A percentile compares a stretch with the other conserved stretches of the same genome.
Conservation (phyloP, 306 rosid genomes). For the Pterocarpus santalinus region DNA sequence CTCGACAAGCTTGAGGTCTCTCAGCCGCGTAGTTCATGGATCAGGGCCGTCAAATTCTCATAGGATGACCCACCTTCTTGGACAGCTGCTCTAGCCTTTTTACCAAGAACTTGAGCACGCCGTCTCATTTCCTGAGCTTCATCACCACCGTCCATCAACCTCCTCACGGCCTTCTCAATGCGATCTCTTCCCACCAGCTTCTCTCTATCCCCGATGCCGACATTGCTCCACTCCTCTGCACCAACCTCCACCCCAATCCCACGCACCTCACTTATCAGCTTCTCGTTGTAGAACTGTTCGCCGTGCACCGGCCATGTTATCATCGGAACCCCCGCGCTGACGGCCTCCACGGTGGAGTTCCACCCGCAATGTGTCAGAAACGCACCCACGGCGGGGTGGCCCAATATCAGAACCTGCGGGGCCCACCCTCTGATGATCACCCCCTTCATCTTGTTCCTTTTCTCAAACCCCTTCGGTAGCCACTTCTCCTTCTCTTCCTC, state of each 20-base stretch:
- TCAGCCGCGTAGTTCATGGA: constrained; percentile 37
- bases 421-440: constrained; percentile 52
- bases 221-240: constrained; percentile 13
- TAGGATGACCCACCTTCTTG: constrained; percentile 44
- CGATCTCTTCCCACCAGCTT: constrained; percentile 39
- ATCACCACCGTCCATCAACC: constrained; percentile 52
- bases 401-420: constrained; percentile 38
- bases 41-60: constrained; percentile 30
- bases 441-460: constrained; percentile 29
- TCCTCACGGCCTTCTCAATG: constrained; percentile 46
- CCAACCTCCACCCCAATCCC: constrained; percentile 58
- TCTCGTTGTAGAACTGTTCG: constrained; percentile 54
- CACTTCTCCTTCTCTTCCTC: constrained; percentile 41
- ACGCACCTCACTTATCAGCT: constrained; percentile 39
- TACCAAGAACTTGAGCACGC: constrained; percentile 20
- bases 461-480: constrained; percentile 49
- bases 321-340: constrained; percentile 44
- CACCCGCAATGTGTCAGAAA: constrained; percentile 51
- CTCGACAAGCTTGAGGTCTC: not conserved
- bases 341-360: constrained; percentile 43
- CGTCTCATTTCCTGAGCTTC: constrained; percentile 41
- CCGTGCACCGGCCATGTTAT: constrained; percentile 47
- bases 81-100: constrained; percentile 45
- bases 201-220: not conserved
- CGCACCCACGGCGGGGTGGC: constrained; percentile 35